phyloP scores from a whole-genome alignment of 805 yeast species.

The Saccharomycopsis vini region DNA sequence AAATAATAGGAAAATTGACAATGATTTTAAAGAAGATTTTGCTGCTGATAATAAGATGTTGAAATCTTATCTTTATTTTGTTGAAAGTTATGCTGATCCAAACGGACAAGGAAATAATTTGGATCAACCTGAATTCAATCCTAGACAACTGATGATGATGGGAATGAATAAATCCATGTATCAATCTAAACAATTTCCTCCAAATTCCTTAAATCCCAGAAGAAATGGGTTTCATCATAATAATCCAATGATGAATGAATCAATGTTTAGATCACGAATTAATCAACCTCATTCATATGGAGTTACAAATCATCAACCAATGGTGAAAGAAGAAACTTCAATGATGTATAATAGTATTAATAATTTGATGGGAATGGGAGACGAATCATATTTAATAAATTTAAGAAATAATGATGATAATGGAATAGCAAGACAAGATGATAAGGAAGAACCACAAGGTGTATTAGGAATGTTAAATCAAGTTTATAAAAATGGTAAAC shows the following conservation, averaged over 20 bases:
- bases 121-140: not conserved
- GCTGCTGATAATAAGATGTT: conserved; percentile 73
- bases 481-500: conserved; percentile 42
- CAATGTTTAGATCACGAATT: not conserved
- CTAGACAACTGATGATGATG: too few relatives aligned
- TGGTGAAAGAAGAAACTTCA: not conserved
- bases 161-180: conserved; percentile 6
- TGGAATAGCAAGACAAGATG: conserved; percentile 32
- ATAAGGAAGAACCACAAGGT: conserved; percentile 25
- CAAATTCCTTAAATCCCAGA: too few relatives aligned
- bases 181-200: conserved; percentile 9
- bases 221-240: too few relatives aligned
- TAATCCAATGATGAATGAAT: not conserved
- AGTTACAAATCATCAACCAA: not conserved
- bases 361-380: conserved; percentile 16
- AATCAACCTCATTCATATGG: not conserved
- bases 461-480: conserved; percentile 78
- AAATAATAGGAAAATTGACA: conserved; percentile 17
- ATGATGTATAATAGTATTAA: conserved; percentile 7
- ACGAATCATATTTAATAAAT: conserved; percentile 31
- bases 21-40: conserved; percentile 29
- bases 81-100: conserved; percentile 65
- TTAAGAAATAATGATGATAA: conserved; percentile 26
- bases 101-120: not conserved
- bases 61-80: conserved; percentile 77